Evolutionary conservation across 2,329 filamentous ascomycete genomes (phyloP).

Genomic region (Phyllosticta citribraziliensis): DNA sequence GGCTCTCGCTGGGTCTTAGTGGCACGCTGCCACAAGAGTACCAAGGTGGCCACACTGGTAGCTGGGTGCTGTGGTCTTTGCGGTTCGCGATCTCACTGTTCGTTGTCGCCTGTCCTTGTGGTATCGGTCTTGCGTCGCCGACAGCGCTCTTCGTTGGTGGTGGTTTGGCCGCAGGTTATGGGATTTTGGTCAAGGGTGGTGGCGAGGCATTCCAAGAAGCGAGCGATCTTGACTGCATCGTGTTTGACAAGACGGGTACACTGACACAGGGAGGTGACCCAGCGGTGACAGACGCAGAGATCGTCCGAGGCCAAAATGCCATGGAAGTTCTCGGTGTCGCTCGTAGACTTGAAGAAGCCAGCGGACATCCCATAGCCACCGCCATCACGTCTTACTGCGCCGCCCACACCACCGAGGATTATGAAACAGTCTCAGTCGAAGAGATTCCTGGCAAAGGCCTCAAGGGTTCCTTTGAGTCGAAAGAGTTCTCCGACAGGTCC

Average conservation of each 20-base stretch:
- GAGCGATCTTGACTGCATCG: conserved; percentile 64
- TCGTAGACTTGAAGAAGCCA: conserved; percentile 57
- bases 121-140: conserved; percentile 73
- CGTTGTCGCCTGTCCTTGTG: conserved; percentile 78
- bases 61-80: conserved; percentile 63
- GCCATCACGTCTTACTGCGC: conserved; percentile 57
- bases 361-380: conserved; percentile 64
- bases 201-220: conserved; percentile 82
- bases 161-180: conserved; percentile 67
- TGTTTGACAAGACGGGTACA: conserved; percentile 86
- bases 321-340: conserved; percentile 43
- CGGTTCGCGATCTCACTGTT: conserved; percentile 82
- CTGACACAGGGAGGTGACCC: conserved; percentile 65
- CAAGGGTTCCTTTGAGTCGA: conserved; percentile 42
- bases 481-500: conserved; percentile 15
- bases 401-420: conserved; percentile 14
- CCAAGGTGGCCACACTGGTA: conserved; percentile 45
- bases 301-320: conserved; percentile 24
- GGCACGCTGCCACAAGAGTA: conserved; percentile 49
- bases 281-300: conserved; percentile 49
- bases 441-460: conserved; percentile 66
- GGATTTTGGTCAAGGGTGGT: conserved; percentile 74
- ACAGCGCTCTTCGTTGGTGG: conserved; percentile 77
- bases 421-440: conserved; percentile 35
- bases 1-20: conserved; percentile 55